These are phyloP conservation scores for Diutina catenulata DNA, from an alignment of 1,139 yeast genomes.

Conservation along the genomic window DNA sequence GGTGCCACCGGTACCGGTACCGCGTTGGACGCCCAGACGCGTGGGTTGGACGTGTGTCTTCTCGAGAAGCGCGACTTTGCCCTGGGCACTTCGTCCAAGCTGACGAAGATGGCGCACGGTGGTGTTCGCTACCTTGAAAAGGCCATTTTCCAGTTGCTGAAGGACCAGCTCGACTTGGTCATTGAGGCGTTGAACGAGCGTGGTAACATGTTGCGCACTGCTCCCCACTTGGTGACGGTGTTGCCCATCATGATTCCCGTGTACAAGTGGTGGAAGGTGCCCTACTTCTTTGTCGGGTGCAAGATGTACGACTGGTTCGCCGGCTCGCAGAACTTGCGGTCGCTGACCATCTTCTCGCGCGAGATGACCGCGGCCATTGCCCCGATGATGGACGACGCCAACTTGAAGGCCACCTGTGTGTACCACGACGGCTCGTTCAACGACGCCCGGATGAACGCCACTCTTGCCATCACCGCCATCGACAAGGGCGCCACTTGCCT, in stretches of 20 bases:
- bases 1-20: constrained; percentile 96
- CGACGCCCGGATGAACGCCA: constrained; percentile 82
- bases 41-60: constrained; percentile 83
- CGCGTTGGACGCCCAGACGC: constrained; percentile 82
- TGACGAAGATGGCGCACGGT: constrained; percentile 97
- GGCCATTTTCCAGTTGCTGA: constrained; percentile 84
- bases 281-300: constrained; percentile 87
- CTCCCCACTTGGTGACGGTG: constrained; percentile 82
- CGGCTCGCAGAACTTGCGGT: constrained; percentile 74
- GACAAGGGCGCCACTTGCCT: constrained; percentile 83
- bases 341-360: constrained; percentile 63
- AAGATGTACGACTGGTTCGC: constrained; percentile 91
- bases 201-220: constrained; percentile 79
- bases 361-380: constrained; percentile 63
- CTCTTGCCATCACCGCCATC: constrained; percentile 78
- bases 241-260: constrained; percentile 94
- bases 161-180: constrained; percentile 84
- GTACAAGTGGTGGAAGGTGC: constrained; percentile 92
- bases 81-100: constrained; percentile 83
- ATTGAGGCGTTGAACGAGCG: constrained; percentile 92
- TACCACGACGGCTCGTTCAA: constrained; percentile 94
- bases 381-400: constrained; percentile 76
- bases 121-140: constrained; percentile 94
- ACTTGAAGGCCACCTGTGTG: constrained; percentile 81
- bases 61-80: constrained; percentile 86